Evolutionary conservation across 2,329 filamentous ascomycete genomes (phyloP).

Genomic region (Plenodomus biglobosus): DNA sequence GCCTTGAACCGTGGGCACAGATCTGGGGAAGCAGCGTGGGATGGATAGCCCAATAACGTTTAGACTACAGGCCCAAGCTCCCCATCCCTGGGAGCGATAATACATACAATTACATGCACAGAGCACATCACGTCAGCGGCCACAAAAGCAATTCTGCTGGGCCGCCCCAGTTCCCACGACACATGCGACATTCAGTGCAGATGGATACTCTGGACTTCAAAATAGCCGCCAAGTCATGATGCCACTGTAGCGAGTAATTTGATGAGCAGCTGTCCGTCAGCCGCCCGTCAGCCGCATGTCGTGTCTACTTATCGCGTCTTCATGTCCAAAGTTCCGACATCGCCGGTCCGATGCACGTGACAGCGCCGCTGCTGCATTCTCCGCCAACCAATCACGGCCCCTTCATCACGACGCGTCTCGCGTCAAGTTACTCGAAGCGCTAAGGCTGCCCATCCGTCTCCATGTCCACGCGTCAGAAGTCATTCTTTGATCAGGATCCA

Average conservation of each 20-base stretch:
- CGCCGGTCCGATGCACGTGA: conserved; percentile 14
- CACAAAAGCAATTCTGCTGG: conserved; percentile 10
- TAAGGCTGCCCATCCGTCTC: conserved; percentile 16
- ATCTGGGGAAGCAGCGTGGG: conserved; percentile 39
- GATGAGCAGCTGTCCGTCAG: too few species aligned
- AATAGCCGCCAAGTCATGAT: conserved; percentile 4
- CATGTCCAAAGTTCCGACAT: conserved; percentile 1
- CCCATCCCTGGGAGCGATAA: conserved; percentile 19
- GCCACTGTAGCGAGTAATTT: too few species aligned
- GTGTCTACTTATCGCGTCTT: not conserved
- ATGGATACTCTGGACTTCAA: not conserved
- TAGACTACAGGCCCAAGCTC: conserved; percentile 21
- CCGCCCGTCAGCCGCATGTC: too few species aligned
- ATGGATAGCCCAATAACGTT: conserved; percentile 18
- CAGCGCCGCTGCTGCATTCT: not conserved
- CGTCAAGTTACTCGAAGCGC: conserved; percentile 8
- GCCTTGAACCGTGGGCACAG: conserved; percentile 16
- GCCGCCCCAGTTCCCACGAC: conserved; percentile 5
- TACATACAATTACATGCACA: conserved; percentile 5
- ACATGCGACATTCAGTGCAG: not conserved
- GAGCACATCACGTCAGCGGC: not conserved
- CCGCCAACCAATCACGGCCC: conserved; percentile 4
- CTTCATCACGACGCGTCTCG: conserved; percentile 18
- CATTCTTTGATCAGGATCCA: conserved; percentile 55
- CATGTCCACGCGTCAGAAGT: conserved; percentile 53